phyloP scores from a whole-genome alignment of 140 eudicot species.

The Anethum foeniculum region DNA sequence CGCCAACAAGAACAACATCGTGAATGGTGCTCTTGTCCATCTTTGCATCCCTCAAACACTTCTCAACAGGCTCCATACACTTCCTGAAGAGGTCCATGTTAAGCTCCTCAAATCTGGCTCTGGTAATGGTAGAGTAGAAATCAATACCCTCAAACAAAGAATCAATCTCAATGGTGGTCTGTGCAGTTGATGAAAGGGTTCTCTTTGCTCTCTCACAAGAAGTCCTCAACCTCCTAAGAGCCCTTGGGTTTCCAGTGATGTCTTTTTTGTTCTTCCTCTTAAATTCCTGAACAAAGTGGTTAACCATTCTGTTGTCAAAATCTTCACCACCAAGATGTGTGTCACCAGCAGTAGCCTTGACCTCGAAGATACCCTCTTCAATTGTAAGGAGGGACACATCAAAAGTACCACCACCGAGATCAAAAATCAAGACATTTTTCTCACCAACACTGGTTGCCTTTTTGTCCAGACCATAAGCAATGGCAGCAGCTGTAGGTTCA shows the following conservation, averaged over 20 bases:
- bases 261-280: constrained; percentile 50
- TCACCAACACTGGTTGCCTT: constrained; percentile 48
- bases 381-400: constrained; percentile 51
- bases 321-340: constrained; percentile 55
- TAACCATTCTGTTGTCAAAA: constrained; percentile 50
- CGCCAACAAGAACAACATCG: constrained; percentile 51
- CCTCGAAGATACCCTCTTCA: constrained; percentile 52
- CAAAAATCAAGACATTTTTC: constrained; percentile 42
- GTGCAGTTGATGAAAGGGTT: constrained; percentile 49
- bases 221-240: constrained; percentile 42
- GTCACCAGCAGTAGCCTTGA: constrained; percentile 55
- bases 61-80: constrained; percentile 56
- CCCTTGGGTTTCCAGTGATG: constrained; percentile 43
- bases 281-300: constrained; percentile 46
- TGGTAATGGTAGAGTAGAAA: constrained; percentile 46
- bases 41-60: constrained; percentile 55
- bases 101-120: constrained; percentile 53
- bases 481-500: constrained; percentile 54
- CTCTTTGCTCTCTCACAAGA: constrained; percentile 52
- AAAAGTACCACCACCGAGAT: constrained; percentile 51
- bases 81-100: constrained; percentile 49
- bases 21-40: constrained; percentile 48
- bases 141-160: constrained; percentile 46
- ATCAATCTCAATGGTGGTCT: constrained; percentile 47
- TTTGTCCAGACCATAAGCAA: constrained; percentile 50